Conservation (phyloP, 1,139 yeast genomes). For the Candida anutae region DNA sequence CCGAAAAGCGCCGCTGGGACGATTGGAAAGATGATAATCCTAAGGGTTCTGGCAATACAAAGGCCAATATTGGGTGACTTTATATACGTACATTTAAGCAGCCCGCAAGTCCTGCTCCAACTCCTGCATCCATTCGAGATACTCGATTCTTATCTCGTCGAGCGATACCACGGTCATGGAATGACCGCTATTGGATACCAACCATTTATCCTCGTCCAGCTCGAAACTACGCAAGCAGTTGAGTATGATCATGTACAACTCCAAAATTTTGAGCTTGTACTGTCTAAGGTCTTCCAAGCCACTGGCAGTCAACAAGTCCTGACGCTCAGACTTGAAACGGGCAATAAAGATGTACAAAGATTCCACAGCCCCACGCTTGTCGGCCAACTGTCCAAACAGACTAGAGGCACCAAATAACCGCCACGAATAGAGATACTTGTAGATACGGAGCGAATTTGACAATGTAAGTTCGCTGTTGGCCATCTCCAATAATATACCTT, state of each 20-base stretch:
- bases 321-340: constrained; percentile 22
- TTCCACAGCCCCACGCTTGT: constrained; percentile 50
- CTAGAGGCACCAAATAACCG: constrained; percentile 27
- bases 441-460: constrained; percentile 36
- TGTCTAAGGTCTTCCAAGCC: constrained; percentile 20
- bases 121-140: constrained; percentile 27
- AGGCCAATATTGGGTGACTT: constrained; percentile 58
- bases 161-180: constrained; percentile 20
- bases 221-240: constrained; percentile 40
- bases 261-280: constrained; percentile 32
- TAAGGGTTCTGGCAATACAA: constrained; percentile 84
- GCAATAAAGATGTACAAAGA: constrained; percentile 47
- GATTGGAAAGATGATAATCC: constrained; percentile 84
- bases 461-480: constrained; percentile 29
- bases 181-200: constrained; percentile 22
- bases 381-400: constrained; percentile 17
- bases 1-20: constrained; percentile 78
- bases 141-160: constrained; percentile 25
- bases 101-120: constrained; percentile 17
- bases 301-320: constrained; percentile 5
- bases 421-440: constrained; percentile 50
- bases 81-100: background rate
- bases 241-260: constrained; percentile 39
- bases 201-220: constrained; percentile 48
- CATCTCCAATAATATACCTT: constrained; percentile 28